Percentiles rank a stretch among this genome's conserved stretches.
phyloP scores from a whole-genome alignment of 139 green algal species.

The Chlorella sp. region DNA sequence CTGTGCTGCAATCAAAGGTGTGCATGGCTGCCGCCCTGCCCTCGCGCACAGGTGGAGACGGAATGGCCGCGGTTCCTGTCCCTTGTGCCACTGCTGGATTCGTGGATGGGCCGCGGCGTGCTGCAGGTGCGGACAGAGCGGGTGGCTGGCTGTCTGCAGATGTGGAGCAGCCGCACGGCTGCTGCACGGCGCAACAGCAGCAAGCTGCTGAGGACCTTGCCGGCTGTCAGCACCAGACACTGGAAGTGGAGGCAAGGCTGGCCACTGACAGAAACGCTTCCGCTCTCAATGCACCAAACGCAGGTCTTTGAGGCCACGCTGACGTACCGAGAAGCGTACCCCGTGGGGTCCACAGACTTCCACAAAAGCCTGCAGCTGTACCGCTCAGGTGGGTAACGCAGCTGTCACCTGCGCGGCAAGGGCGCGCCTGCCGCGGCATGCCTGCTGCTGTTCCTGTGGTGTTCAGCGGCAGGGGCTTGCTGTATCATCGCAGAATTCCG shows the following conservation, averaged over 20 bases:
- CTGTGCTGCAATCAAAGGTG: too few relatives aligned
- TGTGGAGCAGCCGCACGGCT: not conserved
- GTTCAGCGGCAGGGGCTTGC: too few relatives aligned
- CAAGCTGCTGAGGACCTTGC: too few relatives aligned
- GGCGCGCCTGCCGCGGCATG: too few relatives aligned
- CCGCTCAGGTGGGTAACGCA: constrained; percentile 15
- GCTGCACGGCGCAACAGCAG: too few relatives aligned
- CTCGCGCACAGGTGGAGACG: constrained; percentile 43
- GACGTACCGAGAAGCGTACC: constrained; percentile 40
- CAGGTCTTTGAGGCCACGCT: constrained; percentile 45
- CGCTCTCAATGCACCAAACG: not conserved
- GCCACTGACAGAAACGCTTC: too few relatives aligned
- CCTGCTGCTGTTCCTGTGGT: too few relatives aligned
- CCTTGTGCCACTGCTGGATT: constrained; percentile 44
- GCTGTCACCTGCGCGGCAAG: not conserved
- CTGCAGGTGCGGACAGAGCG: not conserved
- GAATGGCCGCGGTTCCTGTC: constrained; percentile 47
- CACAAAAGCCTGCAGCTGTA: constrained; percentile 43
- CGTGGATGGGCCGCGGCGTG: constrained; percentile 44
- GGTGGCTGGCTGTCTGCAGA: not conserved
- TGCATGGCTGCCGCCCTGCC: too few relatives aligned
- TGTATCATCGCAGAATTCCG: too few relatives aligned
- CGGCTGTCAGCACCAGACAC: too few relatives aligned
- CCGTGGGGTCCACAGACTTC: constrained; percentile 21
- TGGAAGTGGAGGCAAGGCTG: too few relatives aligned